A percentile compares a stretch with the other conserved stretches of the same genome.
phyloP scores from a whole-genome alignment of 352 stramenopile genomes.

The Thalassiosira exigua region DNA sequence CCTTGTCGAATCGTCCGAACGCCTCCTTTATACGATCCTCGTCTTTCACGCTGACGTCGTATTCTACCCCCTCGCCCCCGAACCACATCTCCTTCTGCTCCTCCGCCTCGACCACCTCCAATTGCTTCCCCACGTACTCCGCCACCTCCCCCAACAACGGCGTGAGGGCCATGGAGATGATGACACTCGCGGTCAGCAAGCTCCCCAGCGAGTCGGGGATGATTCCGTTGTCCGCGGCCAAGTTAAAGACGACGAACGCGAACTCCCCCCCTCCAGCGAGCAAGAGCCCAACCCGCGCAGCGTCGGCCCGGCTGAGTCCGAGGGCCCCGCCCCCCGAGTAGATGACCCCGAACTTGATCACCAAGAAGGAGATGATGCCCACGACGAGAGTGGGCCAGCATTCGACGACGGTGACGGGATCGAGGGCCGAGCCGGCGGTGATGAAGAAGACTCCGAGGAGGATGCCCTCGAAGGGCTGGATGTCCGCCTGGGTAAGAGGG shows the following conservation, averaged over 20 bases:
- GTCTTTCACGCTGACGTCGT: conserved; percentile 79
- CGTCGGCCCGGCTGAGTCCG: conserved; percentile 55
- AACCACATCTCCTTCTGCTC: conserved; percentile 41
- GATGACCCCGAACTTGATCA: conserved; percentile 69
- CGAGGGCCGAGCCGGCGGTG: conserved; percentile 70
- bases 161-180: conserved; percentile 80
- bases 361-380: conserved; percentile 54
- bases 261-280: conserved; percentile 78
- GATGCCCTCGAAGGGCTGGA: conserved; percentile 80
- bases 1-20: conserved; percentile 22
- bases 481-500: conserved; percentile 80
- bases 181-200: conserved; percentile 73
- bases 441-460: conserved; percentile 83
- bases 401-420: conserved; percentile 56
- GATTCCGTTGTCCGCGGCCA: conserved; percentile 67
- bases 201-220: conserved; percentile 62
- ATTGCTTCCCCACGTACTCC: conserved; percentile 52
- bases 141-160: conserved; percentile 69
- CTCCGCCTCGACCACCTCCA: conserved; percentile 52
- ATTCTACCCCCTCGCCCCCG: conserved; percentile 49
- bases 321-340: conserved; percentile 78
- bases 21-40: too few species aligned
- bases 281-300: conserved; percentile 62
- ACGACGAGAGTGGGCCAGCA: conserved; percentile 63
- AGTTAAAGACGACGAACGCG: conserved; percentile 76